Evolutionary conservation across 495 filamentous ascomycete species (phyloP).

Genomic region (Podospora tetraspora): DNA sequence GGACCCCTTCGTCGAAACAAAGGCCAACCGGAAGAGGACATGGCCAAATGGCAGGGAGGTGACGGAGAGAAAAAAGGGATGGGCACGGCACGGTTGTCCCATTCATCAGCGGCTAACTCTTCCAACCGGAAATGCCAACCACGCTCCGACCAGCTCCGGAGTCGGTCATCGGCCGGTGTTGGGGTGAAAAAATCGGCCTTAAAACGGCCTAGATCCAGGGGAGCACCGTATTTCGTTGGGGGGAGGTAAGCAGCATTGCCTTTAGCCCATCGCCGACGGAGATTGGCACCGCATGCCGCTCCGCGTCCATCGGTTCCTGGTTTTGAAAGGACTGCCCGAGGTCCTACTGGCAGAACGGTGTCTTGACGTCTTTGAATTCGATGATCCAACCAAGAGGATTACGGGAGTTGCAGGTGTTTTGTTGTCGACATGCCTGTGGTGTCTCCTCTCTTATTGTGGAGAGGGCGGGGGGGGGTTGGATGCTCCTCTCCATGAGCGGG

Average conservation of each 20-base stretch:
- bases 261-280: not conserved
- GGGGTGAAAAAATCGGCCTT: no score
- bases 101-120: no score
- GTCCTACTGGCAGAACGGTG: not conserved
- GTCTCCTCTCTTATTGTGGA: not conserved
- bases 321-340: not conserved
- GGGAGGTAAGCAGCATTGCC: not conserved
- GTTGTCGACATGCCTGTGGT: not conserved
- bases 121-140: not conserved
- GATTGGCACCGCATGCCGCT: not conserved
- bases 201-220: no score
- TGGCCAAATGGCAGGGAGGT: not conserved
- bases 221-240: not conserved
- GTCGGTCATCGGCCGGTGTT: not conserved
- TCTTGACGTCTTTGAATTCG: not conserved
- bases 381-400: not conserved
- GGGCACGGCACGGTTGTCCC: no score
- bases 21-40: not conserved
- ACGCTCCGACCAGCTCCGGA: not conserved
- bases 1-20: not conserved
- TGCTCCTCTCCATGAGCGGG: not conserved
- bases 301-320: not conserved
- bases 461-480: not conserved
- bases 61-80: not conserved
- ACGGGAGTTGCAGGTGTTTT: not conserved